These are phyloP conservation scores for Gamsiella multidivaricata DNA, from an alignment of 192 early-diverging fungal species.

Conservation along the genomic window DNA sequence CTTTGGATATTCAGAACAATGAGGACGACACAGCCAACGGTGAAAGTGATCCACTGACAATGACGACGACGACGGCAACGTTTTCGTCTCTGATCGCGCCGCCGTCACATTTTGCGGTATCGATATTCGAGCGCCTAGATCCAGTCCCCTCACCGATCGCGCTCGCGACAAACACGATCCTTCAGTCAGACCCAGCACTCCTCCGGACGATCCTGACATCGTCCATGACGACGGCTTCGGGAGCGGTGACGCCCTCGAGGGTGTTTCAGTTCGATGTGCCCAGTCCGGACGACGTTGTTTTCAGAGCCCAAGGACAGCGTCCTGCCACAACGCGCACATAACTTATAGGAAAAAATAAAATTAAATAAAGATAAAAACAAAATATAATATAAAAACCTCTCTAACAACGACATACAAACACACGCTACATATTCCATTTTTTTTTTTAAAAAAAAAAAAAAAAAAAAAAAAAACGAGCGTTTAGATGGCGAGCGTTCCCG, in stretches of 20 bases:
- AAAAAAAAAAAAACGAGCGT: neutral
- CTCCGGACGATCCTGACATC: neutral
- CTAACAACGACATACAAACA: no score
- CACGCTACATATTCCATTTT: neutral
- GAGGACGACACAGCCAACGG: no score
- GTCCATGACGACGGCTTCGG: neutral
- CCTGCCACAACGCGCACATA: constrained; percentile 1
- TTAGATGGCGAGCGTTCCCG: no score
- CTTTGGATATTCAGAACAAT: neutral
- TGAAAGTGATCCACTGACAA: no score
- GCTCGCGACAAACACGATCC: neutral
- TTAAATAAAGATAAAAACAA: neutral
- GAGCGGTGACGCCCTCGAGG: neutral
- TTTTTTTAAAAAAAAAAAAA: neutral
- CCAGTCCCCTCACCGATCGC: constrained; percentile 13
- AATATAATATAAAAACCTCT: neutral
- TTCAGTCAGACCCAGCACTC: constrained; percentile 4
- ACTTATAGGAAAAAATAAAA: neutral
- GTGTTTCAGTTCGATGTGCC: constrained; percentile 79
- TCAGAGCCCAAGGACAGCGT: constrained; percentile 67
- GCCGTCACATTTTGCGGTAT: constrained; percentile 38
- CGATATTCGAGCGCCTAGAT: constrained; percentile 37
- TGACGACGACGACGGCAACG: neutral
- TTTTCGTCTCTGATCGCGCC: constrained; percentile 33
- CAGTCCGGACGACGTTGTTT: constrained; percentile 86